Percentiles rank a stretch among this genome's conserved stretches.
Conservation (phyloP, 2,329 filamentous ascomycete species). For the Penicillium olsonii region DNA sequence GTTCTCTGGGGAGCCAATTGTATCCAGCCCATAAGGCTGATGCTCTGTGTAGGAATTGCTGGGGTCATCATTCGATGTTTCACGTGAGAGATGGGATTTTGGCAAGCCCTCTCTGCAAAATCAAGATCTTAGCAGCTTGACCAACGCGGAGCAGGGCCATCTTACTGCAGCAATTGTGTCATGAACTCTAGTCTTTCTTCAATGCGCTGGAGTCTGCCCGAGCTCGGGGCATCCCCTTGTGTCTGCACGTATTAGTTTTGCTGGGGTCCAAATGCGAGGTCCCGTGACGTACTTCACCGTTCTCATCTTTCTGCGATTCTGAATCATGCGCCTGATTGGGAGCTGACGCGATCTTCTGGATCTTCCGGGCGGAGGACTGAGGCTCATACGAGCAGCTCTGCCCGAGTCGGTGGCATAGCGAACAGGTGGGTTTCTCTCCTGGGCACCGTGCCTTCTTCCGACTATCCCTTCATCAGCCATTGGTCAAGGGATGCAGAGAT, state of each 20-base stretch:
- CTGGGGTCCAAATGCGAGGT: too few relatives aligned
- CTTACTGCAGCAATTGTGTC: conserved; percentile 21
- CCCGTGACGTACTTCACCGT: neutral
- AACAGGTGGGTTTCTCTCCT: conserved; percentile 29
- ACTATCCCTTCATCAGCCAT: conserved; percentile 6
- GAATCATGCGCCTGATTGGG: neutral
- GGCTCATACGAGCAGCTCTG: conserved; percentile 24
- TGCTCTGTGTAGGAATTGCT: neutral
- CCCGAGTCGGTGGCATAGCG: conserved; percentile 25
- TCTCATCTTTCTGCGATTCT: neutral
- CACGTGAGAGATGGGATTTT: neutral
- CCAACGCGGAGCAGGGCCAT: neutral
- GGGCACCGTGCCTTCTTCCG: conserved; percentile 32
- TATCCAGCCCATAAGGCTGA: neutral
- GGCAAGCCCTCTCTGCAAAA: conserved; percentile 15
- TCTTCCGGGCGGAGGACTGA: conserved; percentile 8
- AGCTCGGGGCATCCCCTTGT: conserved; percentile 2
- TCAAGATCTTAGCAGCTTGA: neutral
- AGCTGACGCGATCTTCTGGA: neutral
- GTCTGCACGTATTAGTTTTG: neutral
- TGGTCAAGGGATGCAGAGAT: neutral
- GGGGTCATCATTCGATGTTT: neutral
- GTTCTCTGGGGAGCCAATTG: neutral
- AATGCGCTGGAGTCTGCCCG: conserved; percentile 21
- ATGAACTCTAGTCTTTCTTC: conserved; percentile 26